Evolutionary conservation across 371 early-diverging fungal genomes (phyloP), one percentile per base, ranked within the genome.

Genomic region (Neoconidiobolus thromboides): DNA sequence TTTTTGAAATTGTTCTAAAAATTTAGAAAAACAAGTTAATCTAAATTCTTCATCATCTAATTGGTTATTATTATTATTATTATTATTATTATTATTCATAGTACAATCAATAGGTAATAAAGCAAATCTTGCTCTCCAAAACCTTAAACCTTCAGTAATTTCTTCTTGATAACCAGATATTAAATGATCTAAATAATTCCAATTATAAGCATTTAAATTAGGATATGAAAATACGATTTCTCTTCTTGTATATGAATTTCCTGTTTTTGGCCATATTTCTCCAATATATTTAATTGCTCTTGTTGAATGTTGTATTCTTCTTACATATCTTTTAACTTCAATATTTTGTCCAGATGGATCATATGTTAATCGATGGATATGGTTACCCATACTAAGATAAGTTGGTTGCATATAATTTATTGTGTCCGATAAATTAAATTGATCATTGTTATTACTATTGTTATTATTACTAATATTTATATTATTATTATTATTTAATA

Each of bases 101-200:
- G 83, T 75, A 3, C 71, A 68, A 58, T 91, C 91, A 14, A 80
- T 61, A 2, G 98, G 96, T 41, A 96, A 85, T 26, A 97, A 69
- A 48, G 93, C 72, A 68, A 93, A 95, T 3, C 95, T 76, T 0
- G 93, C 78, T 2, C 95, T 73, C 88, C 89, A 92, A 65, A 86
- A 93, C 49, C 83, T 70, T 39, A 89, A 68, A 6, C 81, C 74
- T 48, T 91, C 89, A 0, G 80, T 86, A 62, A 90, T 66, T 14
- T 87, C 87, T 37, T 88, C 83, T 61, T 86, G 83, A 60, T 87
- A 85, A 26, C 96, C 96, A 4, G 87, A 78, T 1, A 92, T 80
- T 14, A 87, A 69, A 60, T 82, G 80, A 68, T 95, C 97, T 37
- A 93, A 71, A 49, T 85, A 88, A 64, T 94, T 97, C 98, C 98